A percentile compares a stretch with the other conserved stretches of the same genome.
These are phyloP conservation scores for Psophocarpus tetragonolobus DNA, from an alignment of 306 rosid species.

Conservation along the genomic window DNA sequence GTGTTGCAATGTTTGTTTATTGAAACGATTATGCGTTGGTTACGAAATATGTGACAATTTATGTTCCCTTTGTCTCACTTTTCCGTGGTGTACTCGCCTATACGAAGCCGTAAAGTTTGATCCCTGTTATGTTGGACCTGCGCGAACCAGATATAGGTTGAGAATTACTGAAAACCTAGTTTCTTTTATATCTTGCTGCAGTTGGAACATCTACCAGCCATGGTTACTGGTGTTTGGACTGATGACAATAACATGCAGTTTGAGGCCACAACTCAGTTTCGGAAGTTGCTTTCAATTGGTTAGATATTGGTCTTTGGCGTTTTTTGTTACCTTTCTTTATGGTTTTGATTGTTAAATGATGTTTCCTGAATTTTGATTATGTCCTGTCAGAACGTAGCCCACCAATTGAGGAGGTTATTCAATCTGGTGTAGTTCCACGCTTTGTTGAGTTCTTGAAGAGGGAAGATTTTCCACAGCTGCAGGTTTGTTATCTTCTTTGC, in stretches of 20 bases:
- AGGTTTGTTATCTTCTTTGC: constrained; percentile 47
- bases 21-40: background rate
- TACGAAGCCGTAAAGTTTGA: background rate
- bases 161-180: background rate
- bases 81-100: background rate
- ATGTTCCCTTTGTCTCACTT: background rate
- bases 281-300: constrained; percentile 89
- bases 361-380: background rate
- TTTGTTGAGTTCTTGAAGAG: constrained; percentile 82
- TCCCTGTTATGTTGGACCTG: background rate
- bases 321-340: background rate
- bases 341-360: background rate
- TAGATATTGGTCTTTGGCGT: constrained; percentile 23
- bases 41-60: background rate
- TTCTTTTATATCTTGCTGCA: constrained; percentile 38
- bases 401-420: constrained; percentile 92
- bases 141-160: background rate
- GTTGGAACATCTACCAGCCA: constrained; percentile 80
- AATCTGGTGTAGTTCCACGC: constrained; percentile 90
- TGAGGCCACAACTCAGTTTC: constrained; percentile 81
- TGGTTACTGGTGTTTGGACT: constrained; percentile 74
- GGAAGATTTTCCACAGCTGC: constrained; percentile 86
- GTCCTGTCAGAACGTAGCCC: constrained; percentile 66
- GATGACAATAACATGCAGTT: constrained; percentile 62
- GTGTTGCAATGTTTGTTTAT: background rate